Conservation (phyloP, 441 rosid species). For the Geranium incanum region DNA sequence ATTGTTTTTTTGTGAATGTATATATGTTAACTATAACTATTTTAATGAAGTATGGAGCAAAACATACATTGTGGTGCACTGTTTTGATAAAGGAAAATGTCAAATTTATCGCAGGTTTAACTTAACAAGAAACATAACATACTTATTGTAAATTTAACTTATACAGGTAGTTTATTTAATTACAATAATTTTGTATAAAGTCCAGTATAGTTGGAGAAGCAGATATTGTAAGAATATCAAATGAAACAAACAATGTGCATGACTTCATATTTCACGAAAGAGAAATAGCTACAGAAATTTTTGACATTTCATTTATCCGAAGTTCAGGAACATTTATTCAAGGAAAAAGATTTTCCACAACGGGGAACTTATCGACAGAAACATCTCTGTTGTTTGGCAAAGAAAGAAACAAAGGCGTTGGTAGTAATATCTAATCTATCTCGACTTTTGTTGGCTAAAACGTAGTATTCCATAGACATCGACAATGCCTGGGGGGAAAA, state of each 20-base stretch:
- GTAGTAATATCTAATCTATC: slow-evolving; percentile 26
- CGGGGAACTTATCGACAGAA: not conserved
- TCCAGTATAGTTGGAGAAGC: too few species aligned
- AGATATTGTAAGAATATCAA: too few species aligned
- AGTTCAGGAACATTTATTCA: not conserved
- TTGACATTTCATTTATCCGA: not conserved
- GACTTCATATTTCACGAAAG: not conserved
- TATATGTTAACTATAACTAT: too few species aligned
- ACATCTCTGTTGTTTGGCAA: slow-evolving; percentile 19
- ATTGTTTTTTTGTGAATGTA: too few species aligned
- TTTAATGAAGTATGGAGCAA: too few species aligned
- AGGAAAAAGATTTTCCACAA: slow-evolving; percentile 7
- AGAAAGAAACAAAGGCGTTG: not conserved
- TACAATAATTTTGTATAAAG: too few species aligned
- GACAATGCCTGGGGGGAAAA: slow-evolving; percentile 56
- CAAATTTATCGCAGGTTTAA: too few species aligned
- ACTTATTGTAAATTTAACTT: too few species aligned
- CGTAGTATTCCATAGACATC: slow-evolving; percentile 50
- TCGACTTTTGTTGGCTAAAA: slow-evolving; percentile 47
- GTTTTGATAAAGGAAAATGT: too few species aligned
- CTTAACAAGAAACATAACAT: too few species aligned
- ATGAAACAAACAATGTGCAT: not conserved
- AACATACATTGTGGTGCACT: too few species aligned
- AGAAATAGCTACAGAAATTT: not conserved
- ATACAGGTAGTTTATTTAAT: too few species aligned